Evolutionary conservation across 1,284 basidiomycete species (phyloP).

Genomic region (Polyporus tsugae): DNA sequence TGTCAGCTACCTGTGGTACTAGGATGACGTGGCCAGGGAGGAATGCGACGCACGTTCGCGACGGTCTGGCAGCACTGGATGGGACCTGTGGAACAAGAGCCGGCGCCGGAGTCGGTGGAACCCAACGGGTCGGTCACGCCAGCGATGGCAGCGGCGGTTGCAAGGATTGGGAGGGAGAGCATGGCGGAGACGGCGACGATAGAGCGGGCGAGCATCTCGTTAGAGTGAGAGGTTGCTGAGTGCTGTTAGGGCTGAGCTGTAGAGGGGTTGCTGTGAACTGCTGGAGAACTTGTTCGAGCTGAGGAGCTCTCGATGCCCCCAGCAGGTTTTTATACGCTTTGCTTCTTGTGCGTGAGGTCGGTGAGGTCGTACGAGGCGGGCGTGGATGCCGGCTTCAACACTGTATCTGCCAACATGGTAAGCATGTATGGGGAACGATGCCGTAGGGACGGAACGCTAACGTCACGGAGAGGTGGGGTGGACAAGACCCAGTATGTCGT

Average conservation of each 20-base stretch:
- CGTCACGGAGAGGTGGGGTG: conserved; percentile 2
- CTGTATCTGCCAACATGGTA: background rate
- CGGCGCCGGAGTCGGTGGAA: conserved; percentile 6
- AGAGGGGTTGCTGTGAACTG: conserved; percentile 1
- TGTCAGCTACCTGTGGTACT: background rate
- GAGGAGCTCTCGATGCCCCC: background rate
- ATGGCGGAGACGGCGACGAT: conserved; percentile 20
- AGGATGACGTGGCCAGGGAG: background rate
- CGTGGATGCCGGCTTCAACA: background rate
- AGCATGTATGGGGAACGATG: background rate
- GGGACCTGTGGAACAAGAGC: conserved; percentile 38
- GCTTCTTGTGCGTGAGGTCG: background rate
- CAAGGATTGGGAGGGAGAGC: conserved; percentile 38
- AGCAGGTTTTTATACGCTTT: background rate
- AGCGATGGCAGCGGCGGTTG: conserved; percentile 36
- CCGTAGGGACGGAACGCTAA: background rate
- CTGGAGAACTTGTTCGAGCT: conserved; percentile 10
- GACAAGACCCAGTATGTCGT: background rate
- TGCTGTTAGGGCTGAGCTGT: conserved; percentile 11
- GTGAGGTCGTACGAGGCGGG: background rate
- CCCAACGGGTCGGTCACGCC: background rate
- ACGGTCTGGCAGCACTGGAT: conserved; percentile 44
- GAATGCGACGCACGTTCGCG: conserved; percentile 22
- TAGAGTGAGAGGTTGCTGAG: background rate
- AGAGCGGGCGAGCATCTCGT: conserved; percentile 31